Percentiles rank a stretch among this genome's conserved stretches.
These are phyloP conservation scores for Ophiostoma tasmaniense DNA, from an alignment of 2,329 filamentous ascomycete species.

Conservation along the genomic window DNA sequence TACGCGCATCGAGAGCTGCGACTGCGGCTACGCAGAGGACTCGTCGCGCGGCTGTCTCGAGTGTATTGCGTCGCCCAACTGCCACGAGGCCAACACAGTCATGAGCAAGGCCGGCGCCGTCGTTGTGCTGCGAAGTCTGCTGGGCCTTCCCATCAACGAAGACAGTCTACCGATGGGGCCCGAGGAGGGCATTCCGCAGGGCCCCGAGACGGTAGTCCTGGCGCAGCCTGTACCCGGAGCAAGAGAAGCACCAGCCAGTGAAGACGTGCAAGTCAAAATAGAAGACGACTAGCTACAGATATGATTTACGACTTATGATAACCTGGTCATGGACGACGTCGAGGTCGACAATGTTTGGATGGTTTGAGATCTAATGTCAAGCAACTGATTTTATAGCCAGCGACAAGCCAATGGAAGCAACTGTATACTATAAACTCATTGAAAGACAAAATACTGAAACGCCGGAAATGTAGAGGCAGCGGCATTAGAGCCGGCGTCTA, in stretches of 20 bases:
- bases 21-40: conserved; percentile 56
- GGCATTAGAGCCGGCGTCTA: not conserved
- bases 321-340: not conserved
- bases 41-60: conserved; percentile 92
- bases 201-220: conserved; percentile 73
- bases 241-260: not conserved
- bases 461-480: not conserved
- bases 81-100: conserved; percentile 79
- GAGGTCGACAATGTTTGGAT: not conserved
- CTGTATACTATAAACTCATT: not conserved
- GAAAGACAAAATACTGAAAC: too few relatives aligned
- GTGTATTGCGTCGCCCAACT: conserved; percentile 78
- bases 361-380: not conserved
- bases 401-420: not conserved
- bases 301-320: not conserved
- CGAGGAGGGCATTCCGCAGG: conserved; percentile 58
- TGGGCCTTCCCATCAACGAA: conserved; percentile 71
- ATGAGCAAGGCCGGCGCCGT: conserved; percentile 86
- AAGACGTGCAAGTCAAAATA: not conserved
- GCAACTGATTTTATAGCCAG: not conserved
- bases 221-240: conserved; percentile 54
- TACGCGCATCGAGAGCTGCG: conserved; percentile 64
- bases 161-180: conserved; percentile 80
- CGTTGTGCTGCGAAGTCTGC: conserved; percentile 68
- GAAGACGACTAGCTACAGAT: not conserved